Evolutionary conservation across 2,329 filamentous ascomycete genomes (phyloP), one percentile per base, ranked within the genome.

Genomic region (Bisporella sp.): DNA sequence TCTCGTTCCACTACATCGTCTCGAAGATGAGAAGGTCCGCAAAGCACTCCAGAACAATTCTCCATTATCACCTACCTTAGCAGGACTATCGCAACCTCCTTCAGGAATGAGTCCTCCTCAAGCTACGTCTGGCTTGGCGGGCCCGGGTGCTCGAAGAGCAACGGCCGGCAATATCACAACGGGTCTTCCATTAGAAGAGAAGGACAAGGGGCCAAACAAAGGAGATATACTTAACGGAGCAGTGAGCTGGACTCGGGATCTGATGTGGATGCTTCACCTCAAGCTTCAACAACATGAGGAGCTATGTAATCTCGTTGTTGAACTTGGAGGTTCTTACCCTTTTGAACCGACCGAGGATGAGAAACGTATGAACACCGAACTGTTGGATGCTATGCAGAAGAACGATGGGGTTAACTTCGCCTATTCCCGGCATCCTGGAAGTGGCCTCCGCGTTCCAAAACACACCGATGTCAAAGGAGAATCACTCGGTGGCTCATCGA

Each of bases 161-260:
- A 81, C 68, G 5, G 76, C 83, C 5, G 87, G 87, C 37, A 95
- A 87, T 65, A 96, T 96, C 62, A 96, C 90, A 5, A 92, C 92
- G 57, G 90, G 91, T 11, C 78, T 97, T 31, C 92, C 93, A 0
- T 79, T 95, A 35, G 93, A 99, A 62, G 93, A 97, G 59, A 97
- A 97, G 68, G 93, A 99, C 71, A 97, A 97, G 66, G 93, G 93
- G 0, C 93, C 93, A 5, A 97, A 97, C 75, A 99, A 99, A 72
- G 93, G 93, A 45, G 93, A 99, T 62, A 97, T 99, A 53, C 84
- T 99, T 61, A 97, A 97, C 64, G 92, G 93, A 31, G 88, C 92
- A 33, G 93, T 97, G 48, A 90, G 89, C 70, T 99, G 93, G 93
- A 96, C 89, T 54, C 83, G 92, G 56, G 93, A 99, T 71, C 76